Evolutionary conservation across 2,329 filamentous ascomycete species (phyloP), one percentile per base, ranked within the genome.

Genomic region (Claviceps sp.): DNA sequence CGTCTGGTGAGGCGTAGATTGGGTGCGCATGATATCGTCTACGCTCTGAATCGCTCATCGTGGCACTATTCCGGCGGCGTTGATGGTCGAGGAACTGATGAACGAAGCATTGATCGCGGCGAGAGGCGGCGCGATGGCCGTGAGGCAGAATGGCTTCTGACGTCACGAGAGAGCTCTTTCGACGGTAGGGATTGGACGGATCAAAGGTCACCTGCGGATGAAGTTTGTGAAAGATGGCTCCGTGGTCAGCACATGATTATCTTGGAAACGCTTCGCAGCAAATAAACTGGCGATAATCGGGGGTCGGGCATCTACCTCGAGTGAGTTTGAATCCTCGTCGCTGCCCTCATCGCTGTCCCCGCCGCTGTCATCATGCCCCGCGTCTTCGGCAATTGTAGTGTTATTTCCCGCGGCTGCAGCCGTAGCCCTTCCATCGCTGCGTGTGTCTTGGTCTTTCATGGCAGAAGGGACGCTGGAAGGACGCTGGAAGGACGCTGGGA

Each of bases 41-140:
- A 8, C 59, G 59, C 45, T 60, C 60, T 37, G 58, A 57, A 46
- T 60, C 61, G 53, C 56, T 63, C 43, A 58, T 53, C 34, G 55
- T 58, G 52, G 62, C 55, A 43, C 62, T 29, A 29, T 29, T 62
- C 50, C 56, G 64, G 17, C 62, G 66, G 51, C 71, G 70, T 60
- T 83, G 79, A 46, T 67, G 73, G 50, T 83, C 79, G 54, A 85
- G 71, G 49, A 84, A 73, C 52, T 82, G 77, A 61, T 85, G 82
- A 36, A 85, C 81, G 39, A 83, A 72, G 58, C 81, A 85, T 60
- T 81, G 77, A 13, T 76, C 76, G 38, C 64, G 63, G n/a, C 58
- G 64, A 59, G 43, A 63, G 4, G 47, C 44, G 59, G 49, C 56
- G 50, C 38, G 55, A 38, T 52, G 55, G 47, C 54, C 59, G 38